Percentiles rank a stretch among this genome's conserved stretches.
phyloP scores from a whole-genome alignment of 1,284 basidiomycete species.

The Ganoderma lucidum region DNA sequence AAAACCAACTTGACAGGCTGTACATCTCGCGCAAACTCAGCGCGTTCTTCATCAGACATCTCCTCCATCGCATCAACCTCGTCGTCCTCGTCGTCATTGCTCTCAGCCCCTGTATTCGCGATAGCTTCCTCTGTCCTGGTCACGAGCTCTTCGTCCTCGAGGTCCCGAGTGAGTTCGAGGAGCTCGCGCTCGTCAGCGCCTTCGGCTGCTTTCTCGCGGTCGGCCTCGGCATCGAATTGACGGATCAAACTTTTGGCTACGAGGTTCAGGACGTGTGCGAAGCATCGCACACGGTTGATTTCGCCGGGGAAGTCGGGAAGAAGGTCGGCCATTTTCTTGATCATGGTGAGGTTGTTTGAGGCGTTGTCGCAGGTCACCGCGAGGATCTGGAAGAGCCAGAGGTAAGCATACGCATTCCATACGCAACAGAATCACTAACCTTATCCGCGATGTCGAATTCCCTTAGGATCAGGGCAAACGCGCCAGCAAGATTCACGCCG shows the following conservation, averaged over 20 bases:
- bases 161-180: no score
- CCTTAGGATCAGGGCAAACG: slow-evolving; percentile 39
- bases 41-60: slow-evolving; percentile 41
- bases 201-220: no score
- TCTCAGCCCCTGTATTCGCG: neutral
- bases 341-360: no score
- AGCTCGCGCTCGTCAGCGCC: no score
- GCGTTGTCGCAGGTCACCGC: neutral
- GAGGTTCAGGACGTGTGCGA: no score
- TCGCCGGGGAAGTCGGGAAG: no score
- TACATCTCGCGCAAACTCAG: slow-evolving; percentile 1
- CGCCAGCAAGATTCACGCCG: slow-evolving; percentile 37
- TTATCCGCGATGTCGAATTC: slow-evolving; percentile 44
- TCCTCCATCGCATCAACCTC: slow-evolving; percentile 36
- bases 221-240: no score
- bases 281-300: no score
- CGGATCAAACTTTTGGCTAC: no score
- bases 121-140: neutral
- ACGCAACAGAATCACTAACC: slow-evolving; percentile 34
- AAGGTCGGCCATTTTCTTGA: no score
- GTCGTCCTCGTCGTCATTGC: neutral
- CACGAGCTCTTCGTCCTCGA: no score
- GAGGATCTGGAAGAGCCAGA: neutral
- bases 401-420: neutral
- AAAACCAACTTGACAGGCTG: neutral